A percentile compares a stretch with the other conserved stretches of the same genome.
Evolutionary conservation across 169 alveolate species (phyloP).

Genomic region (Cryptosporidium parvum): DNA sequence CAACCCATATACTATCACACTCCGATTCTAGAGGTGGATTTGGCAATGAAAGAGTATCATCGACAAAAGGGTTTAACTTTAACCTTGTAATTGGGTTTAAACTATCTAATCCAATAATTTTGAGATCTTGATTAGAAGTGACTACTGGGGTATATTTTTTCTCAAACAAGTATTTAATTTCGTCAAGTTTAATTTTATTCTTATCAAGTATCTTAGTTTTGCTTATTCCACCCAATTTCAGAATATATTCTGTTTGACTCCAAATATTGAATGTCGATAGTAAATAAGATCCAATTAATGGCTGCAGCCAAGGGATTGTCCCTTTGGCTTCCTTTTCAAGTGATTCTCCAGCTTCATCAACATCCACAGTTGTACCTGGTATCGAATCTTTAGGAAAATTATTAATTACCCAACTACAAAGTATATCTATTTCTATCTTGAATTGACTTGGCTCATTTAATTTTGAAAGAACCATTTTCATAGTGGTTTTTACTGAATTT

Average conservation of each 20-base stretch:
- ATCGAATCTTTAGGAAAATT: slow-evolving; percentile 1
- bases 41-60: slow-evolving; percentile 24
- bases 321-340: slow-evolving; percentile 13
- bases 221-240: slow-evolving; percentile 27
- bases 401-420: slow-evolving; percentile 42
- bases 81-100: slow-evolving; percentile 24
- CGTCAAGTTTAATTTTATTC: slow-evolving; percentile 7
- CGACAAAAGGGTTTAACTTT: slow-evolving; percentile 52
- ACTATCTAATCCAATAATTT: slow-evolving; percentile 18
- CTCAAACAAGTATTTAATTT: slow-evolving; percentile 39
- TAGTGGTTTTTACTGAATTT: slow-evolving; percentile 35
- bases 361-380: not conserved
- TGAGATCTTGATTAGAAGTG: slow-evolving; percentile 18
- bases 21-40: slow-evolving; percentile 31
- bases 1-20: slow-evolving; percentile 32
- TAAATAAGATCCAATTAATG: slow-evolving; percentile 42
- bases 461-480: slow-evolving; percentile 53
- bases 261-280: slow-evolving; percentile 36
- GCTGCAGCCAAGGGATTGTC: slow-evolving; percentile 32
- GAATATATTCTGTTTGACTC: slow-evolving; percentile 53
- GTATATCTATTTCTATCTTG: not conserved
- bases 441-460: not conserved
- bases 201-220: not conserved
- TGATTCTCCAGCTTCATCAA: slow-evolving; percentile 12
- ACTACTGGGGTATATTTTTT: slow-evolving; percentile 1